A percentile compares a stretch with the other conserved stretches of the same genome.
Conservation (phyloP, 768 basidiomycete genomes). For the Gloeophyllum trabeum region DNA sequence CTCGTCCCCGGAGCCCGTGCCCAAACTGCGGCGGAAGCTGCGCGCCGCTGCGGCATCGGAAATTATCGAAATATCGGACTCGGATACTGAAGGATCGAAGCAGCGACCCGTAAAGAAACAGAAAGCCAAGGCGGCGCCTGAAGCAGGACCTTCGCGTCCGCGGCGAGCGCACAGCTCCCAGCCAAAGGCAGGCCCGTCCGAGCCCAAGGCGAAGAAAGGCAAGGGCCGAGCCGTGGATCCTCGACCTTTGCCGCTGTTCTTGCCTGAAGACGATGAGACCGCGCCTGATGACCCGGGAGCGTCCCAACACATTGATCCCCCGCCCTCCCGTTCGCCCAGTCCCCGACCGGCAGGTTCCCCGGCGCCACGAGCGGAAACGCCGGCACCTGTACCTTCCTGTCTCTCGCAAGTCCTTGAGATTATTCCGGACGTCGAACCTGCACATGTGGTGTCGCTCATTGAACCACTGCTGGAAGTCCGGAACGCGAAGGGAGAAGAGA, state of each 20-base stretch:
- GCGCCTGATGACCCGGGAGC: background rate
- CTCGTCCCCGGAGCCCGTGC: background rate
- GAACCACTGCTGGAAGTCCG: conserved; percentile 19
- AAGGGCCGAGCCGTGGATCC: background rate
- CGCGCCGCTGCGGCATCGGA: background rate
- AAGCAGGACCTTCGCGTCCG: background rate
- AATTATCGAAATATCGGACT: conserved; percentile 42
- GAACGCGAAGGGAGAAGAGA: conserved; percentile 13
- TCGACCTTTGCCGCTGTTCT: conserved; percentile 19
- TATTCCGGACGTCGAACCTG: conserved; percentile 56
- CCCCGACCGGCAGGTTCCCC: background rate
- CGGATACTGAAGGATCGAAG: conserved; percentile 24
- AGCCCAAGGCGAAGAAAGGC: conserved; percentile 5
- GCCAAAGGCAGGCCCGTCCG: conserved; percentile 7
- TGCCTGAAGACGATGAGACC: conserved; percentile 24
- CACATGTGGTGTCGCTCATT: conserved; percentile 39
- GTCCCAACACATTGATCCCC: background rate
- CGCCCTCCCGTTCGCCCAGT: background rate
- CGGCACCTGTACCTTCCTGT: conserved; percentile 11
- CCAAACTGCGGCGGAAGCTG: background rate
- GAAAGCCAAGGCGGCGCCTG: background rate
- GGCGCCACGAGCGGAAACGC: background rate
- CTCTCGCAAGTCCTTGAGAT: conserved; percentile 53
- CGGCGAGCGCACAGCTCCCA: conserved; percentile 6
- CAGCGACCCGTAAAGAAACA: conserved; percentile 2